Percentiles rank a stretch among this genome's conserved stretches.
phyloP scores from a whole-genome alignment of 192 early-diverging fungal genomes.

The Umbelopsis isabellina region DNA sequence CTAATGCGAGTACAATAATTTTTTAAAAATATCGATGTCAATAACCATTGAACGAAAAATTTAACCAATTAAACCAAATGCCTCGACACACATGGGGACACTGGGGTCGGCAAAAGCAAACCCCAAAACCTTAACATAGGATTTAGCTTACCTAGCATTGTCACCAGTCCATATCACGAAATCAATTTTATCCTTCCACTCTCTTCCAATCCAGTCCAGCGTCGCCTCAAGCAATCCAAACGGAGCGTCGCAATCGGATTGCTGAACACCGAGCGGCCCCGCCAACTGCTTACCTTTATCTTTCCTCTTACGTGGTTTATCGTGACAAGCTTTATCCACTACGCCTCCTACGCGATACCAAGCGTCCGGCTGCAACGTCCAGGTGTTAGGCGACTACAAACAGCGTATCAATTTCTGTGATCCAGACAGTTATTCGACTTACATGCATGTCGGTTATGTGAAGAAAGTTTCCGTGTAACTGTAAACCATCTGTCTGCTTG shows the following conservation, averaged over 20 bases:
- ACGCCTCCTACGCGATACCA: constrained; percentile 61
- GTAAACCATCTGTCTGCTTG: neutral
- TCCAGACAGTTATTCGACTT: neutral
- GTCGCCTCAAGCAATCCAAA: constrained; percentile 60
- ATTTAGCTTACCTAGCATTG: constrained; percentile 58
- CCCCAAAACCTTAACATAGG: neutral
- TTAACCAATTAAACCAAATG: constrained; percentile 3
- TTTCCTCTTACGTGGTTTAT: constrained; percentile 26
- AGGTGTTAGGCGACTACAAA: neutral
- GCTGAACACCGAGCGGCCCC: constrained; percentile 63
- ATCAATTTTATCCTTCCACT: constrained; percentile 58
- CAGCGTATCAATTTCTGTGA: neutral
- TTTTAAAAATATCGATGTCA: constrained; percentile 1
- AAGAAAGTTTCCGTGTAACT: constrained; percentile 60
- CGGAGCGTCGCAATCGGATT: constrained; percentile 68
- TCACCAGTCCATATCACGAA: constrained; percentile 83
- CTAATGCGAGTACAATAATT: constrained; percentile 32
- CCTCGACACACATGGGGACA: constrained; percentile 4
- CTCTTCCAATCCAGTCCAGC: constrained; percentile 56
- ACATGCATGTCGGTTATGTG: constrained; percentile 78
- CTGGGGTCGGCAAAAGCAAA: neutral
- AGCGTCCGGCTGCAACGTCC: constrained; percentile 49
- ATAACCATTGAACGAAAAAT: constrained; percentile 9
- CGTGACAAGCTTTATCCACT: constrained; percentile 65
- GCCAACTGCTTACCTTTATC: constrained; percentile 31